These are phyloP conservation scores for Phialophora expanda DNA, from an alignment of 2,329 filamentous ascomycete species.

Conservation along the genomic window DNA sequence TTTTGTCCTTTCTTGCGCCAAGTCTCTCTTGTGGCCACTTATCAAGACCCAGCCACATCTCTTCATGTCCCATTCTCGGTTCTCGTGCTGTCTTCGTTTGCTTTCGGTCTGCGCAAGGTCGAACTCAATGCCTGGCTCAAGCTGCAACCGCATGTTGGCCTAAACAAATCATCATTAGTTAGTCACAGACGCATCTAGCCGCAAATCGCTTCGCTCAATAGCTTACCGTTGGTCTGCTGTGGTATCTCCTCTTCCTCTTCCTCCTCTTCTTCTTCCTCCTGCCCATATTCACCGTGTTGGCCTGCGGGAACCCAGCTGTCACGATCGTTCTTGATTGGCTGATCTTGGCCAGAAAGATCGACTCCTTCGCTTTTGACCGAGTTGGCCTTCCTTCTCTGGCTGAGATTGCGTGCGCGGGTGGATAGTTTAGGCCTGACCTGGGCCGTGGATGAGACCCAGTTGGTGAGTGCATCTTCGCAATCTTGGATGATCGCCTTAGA, in stretches of 20 bases:
- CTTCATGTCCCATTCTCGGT: neutral
- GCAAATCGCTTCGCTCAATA: neutral
- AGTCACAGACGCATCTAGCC: neutral
- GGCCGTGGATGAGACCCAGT: slow-evolving; percentile 92
- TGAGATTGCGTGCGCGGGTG: slow-evolving; percentile 83
- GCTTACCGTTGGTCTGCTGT: slow-evolving; percentile 38
- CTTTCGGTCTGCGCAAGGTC: neutral
- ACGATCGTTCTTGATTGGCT: slow-evolving; percentile 76
- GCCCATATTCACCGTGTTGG: slow-evolving; percentile 56
- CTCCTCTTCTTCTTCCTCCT: slow-evolving; percentile 53
- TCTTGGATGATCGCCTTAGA: slow-evolving; percentile 99
- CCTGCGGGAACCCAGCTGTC: slow-evolving; percentile 79
- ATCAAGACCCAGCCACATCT: slow-evolving; percentile 8
- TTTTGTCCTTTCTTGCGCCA: slow-evolving; percentile 11
- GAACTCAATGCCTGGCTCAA: slow-evolving; percentile 6
- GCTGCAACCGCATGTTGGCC: slow-evolving; percentile 33
- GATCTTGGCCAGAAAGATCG: slow-evolving; percentile 83
- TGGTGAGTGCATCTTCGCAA: slow-evolving; percentile 94
- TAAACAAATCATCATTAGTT: slow-evolving; percentile 2
- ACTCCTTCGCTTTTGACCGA: slow-evolving; percentile 66
- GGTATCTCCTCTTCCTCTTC: slow-evolving; percentile 41
- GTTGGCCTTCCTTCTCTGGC: slow-evolving; percentile 78
- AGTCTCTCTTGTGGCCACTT: neutral
- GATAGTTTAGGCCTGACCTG: slow-evolving; percentile 87
- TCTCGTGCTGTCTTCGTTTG: neutral